A percentile compares a stretch with the other conserved stretches of the same genome.
Evolutionary conservation across 106 monocot species (phyloP).

Genomic region (Ottelia alismoides): DNA sequence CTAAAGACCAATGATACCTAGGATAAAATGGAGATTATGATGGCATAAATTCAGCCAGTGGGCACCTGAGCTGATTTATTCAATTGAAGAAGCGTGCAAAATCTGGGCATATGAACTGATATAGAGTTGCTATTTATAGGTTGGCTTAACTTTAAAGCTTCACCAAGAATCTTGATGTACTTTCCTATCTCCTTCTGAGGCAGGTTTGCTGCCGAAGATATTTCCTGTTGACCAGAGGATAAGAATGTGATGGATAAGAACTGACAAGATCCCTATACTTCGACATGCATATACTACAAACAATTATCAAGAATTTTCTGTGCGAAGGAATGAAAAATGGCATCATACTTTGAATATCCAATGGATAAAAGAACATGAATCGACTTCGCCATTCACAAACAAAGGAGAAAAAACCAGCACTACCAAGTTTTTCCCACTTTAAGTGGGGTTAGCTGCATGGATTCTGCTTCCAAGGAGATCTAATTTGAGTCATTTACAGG

Average conservation of each 20-base stretch:
- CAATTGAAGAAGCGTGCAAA: constrained; percentile 93
- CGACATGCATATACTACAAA: no score
- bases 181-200: constrained; percentile 99
- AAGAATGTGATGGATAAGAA: background rate
- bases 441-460: no score
- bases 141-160: constrained; percentile 87
- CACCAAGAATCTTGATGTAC: constrained; percentile 96
- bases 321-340: no score
- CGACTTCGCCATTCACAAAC: no score
- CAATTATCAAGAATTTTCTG: no score
- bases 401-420: no score
- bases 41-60: background rate
- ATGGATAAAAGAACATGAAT: no score
- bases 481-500: no score
- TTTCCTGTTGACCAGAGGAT: constrained; percentile 40
- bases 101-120: constrained; percentile 95
- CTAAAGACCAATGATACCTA: background rate
- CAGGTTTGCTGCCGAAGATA: constrained; percentile 85
- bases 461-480: no score
- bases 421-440: no score
- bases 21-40: background rate
- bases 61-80: constrained; percentile 96
- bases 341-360: no score
- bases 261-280: no score
- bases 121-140: constrained; percentile 99